Percentiles rank a stretch among this genome's conserved stretches.
These are phyloP conservation scores for Dittrichia graveolens DNA, from an alignment of 129 eudicot species.

Conservation along the genomic window DNA sequence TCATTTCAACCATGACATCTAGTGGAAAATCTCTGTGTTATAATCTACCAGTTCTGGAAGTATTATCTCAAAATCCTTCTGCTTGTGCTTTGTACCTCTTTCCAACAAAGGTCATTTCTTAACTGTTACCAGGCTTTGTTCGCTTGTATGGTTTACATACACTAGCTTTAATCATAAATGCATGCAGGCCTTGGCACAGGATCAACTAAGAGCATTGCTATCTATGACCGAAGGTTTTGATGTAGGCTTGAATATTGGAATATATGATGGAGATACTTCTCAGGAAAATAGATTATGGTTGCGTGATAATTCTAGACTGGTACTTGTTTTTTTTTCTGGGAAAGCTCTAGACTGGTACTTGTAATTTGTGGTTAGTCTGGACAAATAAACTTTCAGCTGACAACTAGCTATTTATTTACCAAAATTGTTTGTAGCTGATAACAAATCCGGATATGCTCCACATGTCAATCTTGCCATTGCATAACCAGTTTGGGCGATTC, in stretches of 20 bases:
- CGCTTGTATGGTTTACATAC: conserved; percentile 15
- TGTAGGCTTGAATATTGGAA: conserved; percentile 62
- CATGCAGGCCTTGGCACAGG: conserved; percentile 98
- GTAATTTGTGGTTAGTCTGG: background rate
- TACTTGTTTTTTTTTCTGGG: conserved; percentile 32
- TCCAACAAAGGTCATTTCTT: conserved; percentile 75
- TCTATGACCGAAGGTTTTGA: conserved; percentile 53
- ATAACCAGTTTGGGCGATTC: conserved; percentile 66
- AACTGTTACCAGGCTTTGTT: conserved; percentile 14
- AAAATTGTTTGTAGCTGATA: conserved; percentile 62
- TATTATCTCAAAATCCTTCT: conserved; percentile 57
- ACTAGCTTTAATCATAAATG: conserved; percentile 5
- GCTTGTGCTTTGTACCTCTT: conserved; percentile 90
- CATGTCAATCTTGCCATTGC: conserved; percentile 85
- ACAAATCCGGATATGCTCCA: conserved; percentile 98
- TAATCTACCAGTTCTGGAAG: conserved; percentile 88
- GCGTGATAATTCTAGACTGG: conserved; percentile 89
- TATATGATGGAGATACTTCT: conserved; percentile 95
- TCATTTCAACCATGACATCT: conserved; percentile 94
- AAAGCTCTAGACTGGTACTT: conserved; percentile 83
- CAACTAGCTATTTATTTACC: conserved; percentile 16
- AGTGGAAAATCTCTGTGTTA: conserved; percentile 99
- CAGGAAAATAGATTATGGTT: conserved; percentile 73
- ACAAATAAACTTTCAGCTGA: conserved; percentile 7
- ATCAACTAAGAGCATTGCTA: conserved; percentile 76